Evolutionary conservation across 306 rosid species (phyloP).

Genomic region (Trifolium subterraneum): DNA sequence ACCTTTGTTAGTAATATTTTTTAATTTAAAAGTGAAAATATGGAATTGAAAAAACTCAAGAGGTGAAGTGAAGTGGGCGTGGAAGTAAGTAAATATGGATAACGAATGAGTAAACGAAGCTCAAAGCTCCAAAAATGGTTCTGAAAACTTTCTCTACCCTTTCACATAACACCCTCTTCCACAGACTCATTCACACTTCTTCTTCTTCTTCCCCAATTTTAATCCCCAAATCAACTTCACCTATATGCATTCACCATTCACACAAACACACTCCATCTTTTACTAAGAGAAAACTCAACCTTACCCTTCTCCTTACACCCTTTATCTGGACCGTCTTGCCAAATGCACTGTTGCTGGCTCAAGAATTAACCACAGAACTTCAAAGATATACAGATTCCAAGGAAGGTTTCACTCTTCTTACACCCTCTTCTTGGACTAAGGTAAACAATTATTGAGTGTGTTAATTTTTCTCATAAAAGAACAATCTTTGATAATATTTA

Average conservation of each 20-base stretch:
- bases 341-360: conserved; percentile 55
- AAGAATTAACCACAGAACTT: conserved; percentile 56
- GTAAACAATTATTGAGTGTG: conserved; percentile 36
- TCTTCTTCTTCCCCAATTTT: conserved; percentile 43
- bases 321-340: conserved; percentile 52
- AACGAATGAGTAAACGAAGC: conserved; percentile 36
- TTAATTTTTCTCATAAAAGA: conserved; percentile 19
- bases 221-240: conserved; percentile 40
- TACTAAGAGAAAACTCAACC: conserved; percentile 60
- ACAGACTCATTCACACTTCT: conserved; percentile 36
- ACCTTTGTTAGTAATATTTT: too few species aligned
- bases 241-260: conserved; percentile 24
- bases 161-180: conserved; percentile 34
- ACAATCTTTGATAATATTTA: conserved; percentile 32
- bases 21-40: too few species aligned
- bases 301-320: conserved; percentile 47
- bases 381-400: conserved; percentile 73
- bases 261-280: conserved; percentile 31
- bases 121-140: conserved; percentile 42
- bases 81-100: conserved; percentile 11
- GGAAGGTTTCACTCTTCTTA: conserved; percentile 93
- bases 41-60: too few species aligned
- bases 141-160: conserved; percentile 34
- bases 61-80: too few species aligned
- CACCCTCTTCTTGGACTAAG: conserved; percentile 86